A percentile compares a stretch with the other conserved stretches of the same genome.
phyloP scores from a whole-genome alignment of 1,139 yeast genomes.

The Geotrichum histeridarum region DNA sequence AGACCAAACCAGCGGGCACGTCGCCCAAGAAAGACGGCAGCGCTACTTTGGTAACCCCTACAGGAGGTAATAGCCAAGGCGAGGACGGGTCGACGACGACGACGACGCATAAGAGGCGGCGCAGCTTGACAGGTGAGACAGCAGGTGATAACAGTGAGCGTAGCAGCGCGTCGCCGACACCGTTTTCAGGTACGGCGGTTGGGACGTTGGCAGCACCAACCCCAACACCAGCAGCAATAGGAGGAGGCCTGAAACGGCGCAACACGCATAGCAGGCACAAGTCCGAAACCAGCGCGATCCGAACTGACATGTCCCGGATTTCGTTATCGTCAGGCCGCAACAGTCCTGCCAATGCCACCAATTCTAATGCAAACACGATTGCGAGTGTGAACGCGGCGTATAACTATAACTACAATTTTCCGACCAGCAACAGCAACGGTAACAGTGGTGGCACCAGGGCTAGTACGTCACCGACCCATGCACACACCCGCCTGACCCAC shows the following conservation, averaged over 20 bases:
- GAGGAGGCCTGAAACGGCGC: slow-evolving; percentile 7
- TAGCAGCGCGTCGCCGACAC: not conserved
- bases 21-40: slow-evolving; percentile 14
- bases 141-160: not conserved
- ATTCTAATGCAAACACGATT: too few species aligned
- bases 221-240: slow-evolving; percentile 10
- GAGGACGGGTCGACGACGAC: too few species aligned
- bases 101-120: slow-evolving; percentile 6
- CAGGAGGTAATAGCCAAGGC: not conserved
- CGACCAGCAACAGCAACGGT: too few species aligned
- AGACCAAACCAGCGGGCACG: slow-evolving; percentile 9
- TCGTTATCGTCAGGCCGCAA: not conserved
- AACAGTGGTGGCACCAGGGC: too few species aligned
- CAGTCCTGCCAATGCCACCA: not conserved
- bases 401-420: too few species aligned
- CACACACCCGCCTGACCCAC: too few species aligned
- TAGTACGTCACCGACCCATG: too few species aligned
- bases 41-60: not conserved
- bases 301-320: slow-evolving; percentile 11
- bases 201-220: too few species aligned
- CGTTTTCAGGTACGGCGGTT: not conserved
- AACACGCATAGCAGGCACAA: slow-evolving; percentile 17
- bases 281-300: slow-evolving; percentile 16
- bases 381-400: too few species aligned
- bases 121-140: slow-evolving; percentile 2